Conservation (phyloP, 2,329 filamentous ascomycete species). For the Nemania diffusa region DNA sequence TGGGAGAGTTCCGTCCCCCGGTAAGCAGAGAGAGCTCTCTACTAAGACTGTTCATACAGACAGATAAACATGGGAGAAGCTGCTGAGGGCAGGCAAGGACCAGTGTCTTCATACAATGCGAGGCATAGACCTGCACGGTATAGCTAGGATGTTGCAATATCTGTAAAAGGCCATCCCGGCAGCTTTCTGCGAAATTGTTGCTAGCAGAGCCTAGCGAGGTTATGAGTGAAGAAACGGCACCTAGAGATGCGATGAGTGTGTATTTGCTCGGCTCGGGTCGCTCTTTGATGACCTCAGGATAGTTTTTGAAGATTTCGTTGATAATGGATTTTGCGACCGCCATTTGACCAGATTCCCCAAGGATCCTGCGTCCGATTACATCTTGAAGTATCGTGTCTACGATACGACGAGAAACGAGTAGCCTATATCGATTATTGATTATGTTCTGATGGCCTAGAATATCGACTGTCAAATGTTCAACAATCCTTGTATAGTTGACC, state of each 20-base stretch:
- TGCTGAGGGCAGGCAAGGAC: conserved; percentile 93
- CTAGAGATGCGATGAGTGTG: conserved; percentile 80
- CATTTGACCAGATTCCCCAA: conserved; percentile 90
- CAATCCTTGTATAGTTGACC: conserved; percentile 81
- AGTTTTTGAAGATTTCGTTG: conserved; percentile 92
- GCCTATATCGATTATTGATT: conserved; percentile 84
- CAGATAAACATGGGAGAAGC: conserved; percentile 87
- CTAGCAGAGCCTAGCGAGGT: conserved; percentile 83
- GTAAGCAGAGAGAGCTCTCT: conserved; percentile 84
- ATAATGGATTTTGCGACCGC: conserved; percentile 83
- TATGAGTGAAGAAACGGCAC: conserved; percentile 82
- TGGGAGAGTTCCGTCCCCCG: conserved; percentile 79
- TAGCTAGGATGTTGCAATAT: conserved; percentile 95
- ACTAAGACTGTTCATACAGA: conserved; percentile 95
- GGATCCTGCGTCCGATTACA: conserved; percentile 80
- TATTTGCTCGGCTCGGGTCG: conserved; percentile 89
- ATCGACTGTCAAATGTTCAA: conserved; percentile 82
- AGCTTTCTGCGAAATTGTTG: conserved; percentile 80
- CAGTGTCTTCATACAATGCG: conserved; percentile 86
- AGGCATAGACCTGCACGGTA: conserved; percentile 90
- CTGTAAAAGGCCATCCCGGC: conserved; percentile 87
- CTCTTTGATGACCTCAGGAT: conserved; percentile 88
- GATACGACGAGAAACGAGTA: conserved; percentile 85
- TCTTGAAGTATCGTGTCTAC: conserved; percentile 86
- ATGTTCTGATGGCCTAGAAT: conserved; percentile 81